Percentiles rank a stretch among this genome's conserved stretches.
Evolutionary conservation across 1,139 yeast species (phyloP).

Genomic region (Scheffersomyces lignicola): DNA sequence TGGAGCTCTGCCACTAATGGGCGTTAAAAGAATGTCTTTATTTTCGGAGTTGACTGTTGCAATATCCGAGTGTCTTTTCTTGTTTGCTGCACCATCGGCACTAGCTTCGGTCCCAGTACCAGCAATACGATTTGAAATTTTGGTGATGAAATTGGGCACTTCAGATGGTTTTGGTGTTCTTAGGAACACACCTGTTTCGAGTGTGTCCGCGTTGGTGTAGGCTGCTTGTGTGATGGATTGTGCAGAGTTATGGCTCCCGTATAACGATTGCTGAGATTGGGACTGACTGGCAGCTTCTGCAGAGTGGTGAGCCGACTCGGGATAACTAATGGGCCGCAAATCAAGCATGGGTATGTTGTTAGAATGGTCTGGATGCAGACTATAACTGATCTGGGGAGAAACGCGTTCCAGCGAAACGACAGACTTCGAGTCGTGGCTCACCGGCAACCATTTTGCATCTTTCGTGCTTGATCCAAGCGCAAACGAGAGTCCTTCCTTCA

Average conservation of each 20-base stretch:
- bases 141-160: constrained; percentile 30
- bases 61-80: not conserved
- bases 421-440: constrained; percentile 5
- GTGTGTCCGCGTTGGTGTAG: too few species aligned
- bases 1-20: constrained; percentile 1
- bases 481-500: constrained; percentile 36
- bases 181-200: too few species aligned
- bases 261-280: too few species aligned
- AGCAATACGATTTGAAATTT: constrained; percentile 46
- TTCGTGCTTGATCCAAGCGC: constrained; percentile 35
- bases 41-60: not conserved
- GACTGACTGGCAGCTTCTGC: too few species aligned
- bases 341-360: constrained; percentile 23
- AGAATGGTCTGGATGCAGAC: constrained; percentile 13
- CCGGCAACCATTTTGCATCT: constrained; percentile 35
- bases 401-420: not conserved
- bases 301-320: not conserved
- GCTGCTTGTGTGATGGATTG: too few species aligned
- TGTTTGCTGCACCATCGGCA: not conserved
- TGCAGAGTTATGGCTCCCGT: too few species aligned
- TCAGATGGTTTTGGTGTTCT: too few species aligned
- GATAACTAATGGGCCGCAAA: constrained; percentile 4
- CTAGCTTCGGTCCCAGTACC: constrained; percentile 25
- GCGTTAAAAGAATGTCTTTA: not conserved
- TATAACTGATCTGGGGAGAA: not conserved